Evolutionary conservation across 768 basidiomycete genomes (phyloP).

Genomic region (Pluteus cervinus): DNA sequence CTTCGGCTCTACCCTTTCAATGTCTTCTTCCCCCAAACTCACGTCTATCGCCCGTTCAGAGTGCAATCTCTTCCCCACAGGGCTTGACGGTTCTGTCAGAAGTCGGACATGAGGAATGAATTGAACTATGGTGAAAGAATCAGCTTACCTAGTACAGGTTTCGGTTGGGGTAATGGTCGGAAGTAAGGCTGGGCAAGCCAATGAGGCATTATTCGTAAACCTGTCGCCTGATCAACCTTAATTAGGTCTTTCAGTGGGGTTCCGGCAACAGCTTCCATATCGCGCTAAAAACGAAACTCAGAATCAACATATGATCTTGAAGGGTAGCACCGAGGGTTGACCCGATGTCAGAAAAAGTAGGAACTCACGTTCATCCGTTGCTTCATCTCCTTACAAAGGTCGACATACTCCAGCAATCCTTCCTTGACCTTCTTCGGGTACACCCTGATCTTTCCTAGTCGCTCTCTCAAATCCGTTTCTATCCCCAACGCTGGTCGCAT

Average conservation of each 20-base stretch:
- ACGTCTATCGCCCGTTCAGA: too few relatives aligned
- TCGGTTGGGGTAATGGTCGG: constrained; percentile 29
- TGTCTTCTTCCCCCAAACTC: too few relatives aligned
- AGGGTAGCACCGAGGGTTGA: constrained; percentile 4
- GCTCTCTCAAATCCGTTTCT: constrained; percentile 69
- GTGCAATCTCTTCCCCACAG: too few relatives aligned
- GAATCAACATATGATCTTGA: constrained; percentile 1
- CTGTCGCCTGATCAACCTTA: constrained; percentile 26
- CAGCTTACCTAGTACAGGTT: constrained; percentile 1
- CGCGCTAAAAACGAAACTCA: constrained; percentile 31
- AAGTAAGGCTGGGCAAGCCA: constrained; percentile 63
- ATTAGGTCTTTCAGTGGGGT: constrained; percentile 23
- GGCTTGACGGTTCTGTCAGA: too few relatives aligned
- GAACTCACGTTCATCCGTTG: constrained; percentile 38
- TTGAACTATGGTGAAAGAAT: too few relatives aligned
- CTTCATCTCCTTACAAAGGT: constrained; percentile 56
- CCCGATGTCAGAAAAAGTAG: constrained; percentile 1
- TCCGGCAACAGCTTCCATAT: constrained; percentile 31
- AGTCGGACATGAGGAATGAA: too few relatives aligned
- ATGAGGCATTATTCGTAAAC: constrained; percentile 32
- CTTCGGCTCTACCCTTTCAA: too few relatives aligned
- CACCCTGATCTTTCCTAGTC: constrained; percentile 48
- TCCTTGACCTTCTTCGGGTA: constrained; percentile 14
- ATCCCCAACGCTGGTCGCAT: constrained; percentile 68
- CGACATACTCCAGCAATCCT: constrained; percentile 40